Base-by-base conservation (phyloP, 2,329 filamentous ascomycete species). In the Didymella exigua region DNA sequence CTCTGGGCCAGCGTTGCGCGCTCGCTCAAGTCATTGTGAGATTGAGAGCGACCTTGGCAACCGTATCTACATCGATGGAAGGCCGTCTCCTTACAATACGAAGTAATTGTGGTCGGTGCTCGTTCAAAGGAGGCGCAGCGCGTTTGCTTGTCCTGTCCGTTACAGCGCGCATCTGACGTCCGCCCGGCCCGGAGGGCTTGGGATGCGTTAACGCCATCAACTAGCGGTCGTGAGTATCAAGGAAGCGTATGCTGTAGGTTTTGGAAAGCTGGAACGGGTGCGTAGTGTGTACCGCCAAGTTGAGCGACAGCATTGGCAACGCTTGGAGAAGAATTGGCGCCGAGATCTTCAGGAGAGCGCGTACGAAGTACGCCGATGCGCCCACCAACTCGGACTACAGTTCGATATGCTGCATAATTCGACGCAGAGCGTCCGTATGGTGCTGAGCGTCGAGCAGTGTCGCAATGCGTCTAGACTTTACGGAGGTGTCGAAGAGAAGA, bases 271-370 rank as follows among this genome's bases (percentile, higher is more conserved):
- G 45, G 41, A 21, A 18, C 16, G 36, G n/a, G 45, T 56, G 51
- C 59, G 54, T 58, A 56, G 60, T 60, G 51, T 44, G 29, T 52
- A 27, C 52, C 48, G 58, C 59, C 59, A 62, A 62, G 59, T 45
- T 33, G 23, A 14, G n/a, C 30, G 46, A 21, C 40, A 44, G 41
- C 43, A 40, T 60, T 58, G 59, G 58, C 58, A 45, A 11, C 43
- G 43, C 58, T 60, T 60, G 58, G 55, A 23, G 9, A 6, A 11
- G 3, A 31, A 16, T 50, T 50, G 48, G 48, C 52, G 46, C 47
- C 52, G 13, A 42, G 47, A 21, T 14, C 23, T 45, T 45, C 36
- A 49, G 46, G 46, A 27, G 46, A 30, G 29, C 3, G 33, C 46
- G 30, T 37, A 30, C 19, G n/a, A 9, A 31, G 31, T 31, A n/a